Conservation (phyloP, 2,329 filamentous ascomycete genomes). For the Venturia nashicola region DNA sequence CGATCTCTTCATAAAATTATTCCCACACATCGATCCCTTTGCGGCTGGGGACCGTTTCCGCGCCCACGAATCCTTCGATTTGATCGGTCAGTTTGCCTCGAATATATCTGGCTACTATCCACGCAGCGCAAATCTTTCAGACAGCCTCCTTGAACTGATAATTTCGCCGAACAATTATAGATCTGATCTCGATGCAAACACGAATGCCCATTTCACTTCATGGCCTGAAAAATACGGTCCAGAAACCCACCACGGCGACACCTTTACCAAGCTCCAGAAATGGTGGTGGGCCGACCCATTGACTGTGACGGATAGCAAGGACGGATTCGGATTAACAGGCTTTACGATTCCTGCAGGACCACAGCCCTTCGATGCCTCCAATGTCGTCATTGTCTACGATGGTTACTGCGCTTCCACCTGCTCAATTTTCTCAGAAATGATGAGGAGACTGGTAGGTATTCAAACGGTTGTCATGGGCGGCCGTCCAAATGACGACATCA, state of each 20-base stretch:
- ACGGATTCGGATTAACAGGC: constrained; percentile 3
- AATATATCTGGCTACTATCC: constrained; percentile 20
- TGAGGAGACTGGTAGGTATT: constrained; percentile 40
- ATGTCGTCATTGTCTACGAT: constrained; percentile 42
- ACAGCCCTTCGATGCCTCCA: constrained; percentile 42
- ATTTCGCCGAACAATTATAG: constrained; percentile 35
- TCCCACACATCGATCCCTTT: constrained; percentile 38
- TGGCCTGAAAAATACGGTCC: constrained; percentile 37
- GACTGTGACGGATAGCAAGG: too few species aligned
- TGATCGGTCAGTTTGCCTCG: constrained; percentile 31
- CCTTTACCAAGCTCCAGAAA: constrained; percentile 45
- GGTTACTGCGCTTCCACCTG: constrained; percentile 48
- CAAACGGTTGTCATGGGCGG: constrained; percentile 43
- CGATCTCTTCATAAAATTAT: constrained; percentile 47
- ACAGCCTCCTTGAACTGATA: constrained; percentile 27
- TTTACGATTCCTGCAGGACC: not conserved
- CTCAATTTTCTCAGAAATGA: constrained; percentile 43
- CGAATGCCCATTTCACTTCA: constrained; percentile 33
- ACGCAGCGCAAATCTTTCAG: constrained; percentile 22
- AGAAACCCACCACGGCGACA: constrained; percentile 32
- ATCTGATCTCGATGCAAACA: constrained; percentile 32
- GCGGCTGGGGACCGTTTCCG: constrained; percentile 38
- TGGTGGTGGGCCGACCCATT: too few species aligned
- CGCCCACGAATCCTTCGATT: constrained; percentile 33
- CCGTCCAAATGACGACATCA: constrained; percentile 30